Evolutionary conservation across 495 filamentous ascomycete species (phyloP), one percentile per base, ranked within the genome.

Genomic region (Cercophora newfieldiana): DNA sequence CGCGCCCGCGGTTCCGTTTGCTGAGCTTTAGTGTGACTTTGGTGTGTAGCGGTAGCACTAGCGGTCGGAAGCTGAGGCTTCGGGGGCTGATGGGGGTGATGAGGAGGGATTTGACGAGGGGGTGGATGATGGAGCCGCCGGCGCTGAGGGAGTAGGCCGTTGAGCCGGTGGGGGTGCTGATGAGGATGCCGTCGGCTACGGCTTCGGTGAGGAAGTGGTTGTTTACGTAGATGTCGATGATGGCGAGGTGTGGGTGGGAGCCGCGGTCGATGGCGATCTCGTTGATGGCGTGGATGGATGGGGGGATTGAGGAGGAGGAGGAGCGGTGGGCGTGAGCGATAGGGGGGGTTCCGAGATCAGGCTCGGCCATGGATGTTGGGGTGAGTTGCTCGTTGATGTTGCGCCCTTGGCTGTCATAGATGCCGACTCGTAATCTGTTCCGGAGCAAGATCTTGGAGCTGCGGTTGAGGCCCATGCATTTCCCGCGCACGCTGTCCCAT

Each of bases 71-170:
- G 66, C 90, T 94, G 14, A 99, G 85, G 68, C 90, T 94, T 26
- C 95, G 88, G 1, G 95, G 91, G 72, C 94, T 97, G 72, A 99
- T 96, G 26, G 95, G 95, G 0, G 95, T 99, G 55, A 99, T 84
- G 26, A 97, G 86, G 14, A 97, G 82, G 7, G 90, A 90, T 48
- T 89, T 88, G 7, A 99, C 95, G 7, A 97, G 81, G 0, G 95
- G 95, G 74, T 99, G 95, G 57, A 99, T 88, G 72, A 99, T 98
- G 71, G 88, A 91, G n/a, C 95, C 95, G 14, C 95, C 95, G 7
- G 88, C 89, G 68, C 88, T 91, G n/a, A 99, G 84, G 25, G 88
- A 93, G 81, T 98, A 99, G 1, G 95, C 96, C 0, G 95, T 99
- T 63, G 90, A 94, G 5, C 95, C 95, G 0, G 95, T 99, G 0